phyloP scores from a whole-genome alignment of 225 moss, liverwort and hornwort genomes.

The Straminergon stramineum region DNA sequence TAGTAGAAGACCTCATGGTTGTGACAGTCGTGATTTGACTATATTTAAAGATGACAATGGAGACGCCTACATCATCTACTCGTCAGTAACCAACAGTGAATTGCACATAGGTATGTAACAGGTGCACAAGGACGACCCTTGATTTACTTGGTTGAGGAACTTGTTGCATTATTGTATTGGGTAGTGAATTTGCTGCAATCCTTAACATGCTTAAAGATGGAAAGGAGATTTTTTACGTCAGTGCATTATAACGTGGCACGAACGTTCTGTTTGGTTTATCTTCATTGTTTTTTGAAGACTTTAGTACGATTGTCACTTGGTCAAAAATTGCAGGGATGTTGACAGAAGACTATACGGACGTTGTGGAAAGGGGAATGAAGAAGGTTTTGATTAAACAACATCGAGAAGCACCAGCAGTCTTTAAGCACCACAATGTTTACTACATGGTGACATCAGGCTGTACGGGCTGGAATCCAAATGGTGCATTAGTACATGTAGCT shows the following conservation, averaged over 20 bases:
- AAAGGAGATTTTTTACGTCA: not conserved
- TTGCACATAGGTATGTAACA: conserved; percentile 66
- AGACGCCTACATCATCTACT: conserved; percentile 80
- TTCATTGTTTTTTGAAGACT: not conserved
- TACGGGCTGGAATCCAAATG: conserved; percentile 79
- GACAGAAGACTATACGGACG: conserved; percentile 75
- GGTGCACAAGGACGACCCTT: not conserved
- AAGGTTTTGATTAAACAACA: conserved; percentile 67
- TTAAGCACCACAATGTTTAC: conserved; percentile 72
- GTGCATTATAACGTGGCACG: not conserved
- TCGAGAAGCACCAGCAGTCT: conserved; percentile 91
- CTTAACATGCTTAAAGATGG: not conserved
- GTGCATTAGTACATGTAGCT: conserved; percentile 79
- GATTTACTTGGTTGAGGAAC: not conserved
- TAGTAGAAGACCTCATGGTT: conserved; percentile 85
- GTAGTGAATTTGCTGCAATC: not conserved
- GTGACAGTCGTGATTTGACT: conserved; percentile 97
- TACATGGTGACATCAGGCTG: conserved; percentile 98
- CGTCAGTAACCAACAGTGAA: conserved; percentile 77
- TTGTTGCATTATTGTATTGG: not conserved
- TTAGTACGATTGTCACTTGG: not conserved
- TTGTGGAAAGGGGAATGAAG: conserved; percentile 70
- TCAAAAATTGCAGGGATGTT: conserved; percentile 37
- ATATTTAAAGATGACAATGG: conserved; percentile 88
- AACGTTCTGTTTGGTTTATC: not conserved